Conservation (phyloP, 1,284 basidiomycete genomes). For the Neotropicomus parvogracilis region DNA sequence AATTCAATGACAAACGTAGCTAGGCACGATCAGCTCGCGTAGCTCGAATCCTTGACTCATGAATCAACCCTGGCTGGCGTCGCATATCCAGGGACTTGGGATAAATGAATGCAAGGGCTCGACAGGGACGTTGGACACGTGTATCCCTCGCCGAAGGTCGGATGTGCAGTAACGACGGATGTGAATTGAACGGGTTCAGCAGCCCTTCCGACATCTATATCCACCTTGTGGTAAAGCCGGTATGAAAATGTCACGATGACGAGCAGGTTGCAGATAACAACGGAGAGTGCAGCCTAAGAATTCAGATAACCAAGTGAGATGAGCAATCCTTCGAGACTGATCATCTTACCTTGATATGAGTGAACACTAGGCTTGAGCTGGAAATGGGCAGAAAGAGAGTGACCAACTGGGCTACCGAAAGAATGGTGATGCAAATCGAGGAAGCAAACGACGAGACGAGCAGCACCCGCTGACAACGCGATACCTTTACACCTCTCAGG, state of each 20-base stretch:
- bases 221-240: background rate
- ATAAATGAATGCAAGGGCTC: background rate
- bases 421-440: slow-evolving; percentile 16
- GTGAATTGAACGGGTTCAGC: background rate
- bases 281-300: slow-evolving; percentile 1
- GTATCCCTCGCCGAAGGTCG: background rate
- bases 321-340: background rate
- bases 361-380: background rate
- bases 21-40: no score
- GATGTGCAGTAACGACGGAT: background rate
- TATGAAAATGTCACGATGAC: slow-evolving; percentile 6
- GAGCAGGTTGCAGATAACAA: slow-evolving; percentile 4
- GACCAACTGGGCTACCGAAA: slow-evolving; percentile 14
- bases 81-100: background rate
- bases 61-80: no score
- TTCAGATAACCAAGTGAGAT: background rate
- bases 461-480: slow-evolving; percentile 1
- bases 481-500: slow-evolving; percentile 4
- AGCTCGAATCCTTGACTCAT: no score
- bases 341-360: slow-evolving; percentile 12
- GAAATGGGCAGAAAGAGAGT: background rate
- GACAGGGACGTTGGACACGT: background rate
- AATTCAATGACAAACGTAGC: no score
- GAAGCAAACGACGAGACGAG: slow-evolving; percentile 16
- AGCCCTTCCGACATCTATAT: background rate